phyloP scores from a whole-genome alignment of 2,329 filamentous ascomycete genomes.

The Colletotrichum neosansevieriae region DNA sequence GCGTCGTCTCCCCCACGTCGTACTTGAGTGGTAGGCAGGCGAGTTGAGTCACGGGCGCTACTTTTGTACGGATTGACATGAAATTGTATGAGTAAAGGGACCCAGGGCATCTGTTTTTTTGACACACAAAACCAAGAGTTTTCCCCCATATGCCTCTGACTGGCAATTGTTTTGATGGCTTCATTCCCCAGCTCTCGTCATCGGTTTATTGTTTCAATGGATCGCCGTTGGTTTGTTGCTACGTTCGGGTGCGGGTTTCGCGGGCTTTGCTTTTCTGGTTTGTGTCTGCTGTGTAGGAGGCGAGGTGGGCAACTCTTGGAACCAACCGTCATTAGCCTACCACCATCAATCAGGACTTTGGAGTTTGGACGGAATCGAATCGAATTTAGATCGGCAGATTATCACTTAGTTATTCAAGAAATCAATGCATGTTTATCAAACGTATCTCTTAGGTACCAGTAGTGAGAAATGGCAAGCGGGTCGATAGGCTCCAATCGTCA shows the following conservation, averaged over 20 bases:
- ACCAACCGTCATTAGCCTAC: slow-evolving; percentile 24
- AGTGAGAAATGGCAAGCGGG: no score
- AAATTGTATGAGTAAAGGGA: slow-evolving; percentile 38
- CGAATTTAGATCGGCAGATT: slow-evolving; percentile 19
- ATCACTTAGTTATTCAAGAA: background rate
- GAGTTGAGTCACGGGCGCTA: background rate
- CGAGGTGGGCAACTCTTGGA: slow-evolving; percentile 12
- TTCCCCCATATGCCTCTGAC: background rate
- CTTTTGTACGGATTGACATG: slow-evolving; percentile 32
- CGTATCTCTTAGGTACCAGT: no score
- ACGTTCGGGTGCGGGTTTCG: background rate
- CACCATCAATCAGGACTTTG: slow-evolving; percentile 8
- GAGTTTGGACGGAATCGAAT: slow-evolving; percentile 27
- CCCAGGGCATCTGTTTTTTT: background rate
- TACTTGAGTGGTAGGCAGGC: background rate
- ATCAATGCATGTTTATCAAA: no score
- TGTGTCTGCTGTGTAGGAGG: background rate
- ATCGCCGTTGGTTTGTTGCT: background rate
- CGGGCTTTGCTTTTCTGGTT: slow-evolving; percentile 2
- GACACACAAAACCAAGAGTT: background rate
- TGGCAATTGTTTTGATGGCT: background rate
- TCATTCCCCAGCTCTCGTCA: slow-evolving; percentile 1
- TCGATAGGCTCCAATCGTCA: background rate
- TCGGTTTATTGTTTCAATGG: slow-evolving; percentile 13
- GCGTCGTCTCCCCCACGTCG: slow-evolving; percentile 21